Evolutionary conservation across 371 early-diverging fungal species (phyloP).

Genomic region (Haplosporangium sp.): DNA sequence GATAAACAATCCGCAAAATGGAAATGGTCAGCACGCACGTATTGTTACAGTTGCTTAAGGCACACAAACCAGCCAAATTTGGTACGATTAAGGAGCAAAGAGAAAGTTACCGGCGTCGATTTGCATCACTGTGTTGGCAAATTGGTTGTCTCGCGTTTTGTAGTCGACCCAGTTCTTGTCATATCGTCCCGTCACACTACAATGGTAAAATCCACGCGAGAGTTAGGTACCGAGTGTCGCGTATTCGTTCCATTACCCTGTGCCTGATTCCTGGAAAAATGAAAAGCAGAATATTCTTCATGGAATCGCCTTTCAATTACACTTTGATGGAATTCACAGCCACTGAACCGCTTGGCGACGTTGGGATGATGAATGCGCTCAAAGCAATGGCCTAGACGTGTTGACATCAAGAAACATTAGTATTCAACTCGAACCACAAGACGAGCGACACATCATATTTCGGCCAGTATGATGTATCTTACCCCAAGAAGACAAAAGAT

Average conservation of each 20-base stretch:
- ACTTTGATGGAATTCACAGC: constrained; percentile 64
- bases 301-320: constrained; percentile 45
- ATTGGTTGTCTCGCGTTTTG: constrained; percentile 71
- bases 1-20: background rate
- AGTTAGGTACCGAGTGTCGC: background rate
- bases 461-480: constrained; percentile 6
- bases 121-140: constrained; percentile 76
- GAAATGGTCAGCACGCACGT: too few relatives aligned
- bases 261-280: too few relatives aligned
- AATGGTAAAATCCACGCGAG: background rate
- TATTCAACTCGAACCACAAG: too few relatives aligned
- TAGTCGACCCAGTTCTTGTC: constrained; percentile 75
- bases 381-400: constrained; percentile 60
- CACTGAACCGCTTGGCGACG: constrained; percentile 57
- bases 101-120: constrained; percentile 75
- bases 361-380: constrained; percentile 47
- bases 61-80: too few relatives aligned
- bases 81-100: too few relatives aligned
- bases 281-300: too few relatives aligned
- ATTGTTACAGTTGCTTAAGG: too few relatives aligned
- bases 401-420: constrained; percentile 37
- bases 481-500: constrained; percentile 69
- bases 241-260: background rate
- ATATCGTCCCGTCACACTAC: constrained; percentile 66
- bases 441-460: too few relatives aligned